Base-by-base conservation (phyloP, 306 rosid species). In the Casuarina glauca region DNA sequence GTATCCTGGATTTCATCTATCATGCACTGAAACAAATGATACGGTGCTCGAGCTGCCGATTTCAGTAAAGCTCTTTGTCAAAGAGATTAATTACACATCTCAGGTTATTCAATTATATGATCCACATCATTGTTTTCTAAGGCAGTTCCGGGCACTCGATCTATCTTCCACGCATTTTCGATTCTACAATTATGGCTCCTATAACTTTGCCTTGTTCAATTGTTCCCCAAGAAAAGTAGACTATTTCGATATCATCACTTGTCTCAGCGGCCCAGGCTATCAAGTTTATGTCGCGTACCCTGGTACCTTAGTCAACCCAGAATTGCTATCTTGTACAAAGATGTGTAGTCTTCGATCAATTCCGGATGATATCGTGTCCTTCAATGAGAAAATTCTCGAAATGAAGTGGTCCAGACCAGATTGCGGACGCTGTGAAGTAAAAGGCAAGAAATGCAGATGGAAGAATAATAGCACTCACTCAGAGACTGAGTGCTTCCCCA, bases 361-460 rank as follows among this genome's bases (percentile, higher is more conserved):
- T 55, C 62, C 36, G 5, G 0, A 45, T 0, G 49, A 2, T 51
- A 51, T 51, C n/a, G 6, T 2, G 7, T 0, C 6, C 4, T 3
- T 1, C 1, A 0, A 1, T 6, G 10, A 55, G 1, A 6, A 19
- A 2, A 1, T 19, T 55, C 9, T 55, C 19, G 2, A n/a, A n/a
- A 4, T 55, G 35, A n/a, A 19, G 10, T 55, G 61, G 61, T 55
- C 12, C 35, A 19, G 3, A 5, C 10, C 61, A 6, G 32, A 2
- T 2, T n/a, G 32, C 3, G 35, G 4, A 62, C 64, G 3, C 13
- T 32, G 64, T 13, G 76, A 80, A 75, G 73, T 72, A 55, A 44
- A 57, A 45, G 78, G 87, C 39, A 69, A 38, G 2, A 69, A 0
- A 11, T 85, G 89, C 69, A 42, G 72, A 4, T 72, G 80, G 76